Conservation (phyloP, 495 filamentous ascomycete genomes). For the Neurospora discreta region DNA sequence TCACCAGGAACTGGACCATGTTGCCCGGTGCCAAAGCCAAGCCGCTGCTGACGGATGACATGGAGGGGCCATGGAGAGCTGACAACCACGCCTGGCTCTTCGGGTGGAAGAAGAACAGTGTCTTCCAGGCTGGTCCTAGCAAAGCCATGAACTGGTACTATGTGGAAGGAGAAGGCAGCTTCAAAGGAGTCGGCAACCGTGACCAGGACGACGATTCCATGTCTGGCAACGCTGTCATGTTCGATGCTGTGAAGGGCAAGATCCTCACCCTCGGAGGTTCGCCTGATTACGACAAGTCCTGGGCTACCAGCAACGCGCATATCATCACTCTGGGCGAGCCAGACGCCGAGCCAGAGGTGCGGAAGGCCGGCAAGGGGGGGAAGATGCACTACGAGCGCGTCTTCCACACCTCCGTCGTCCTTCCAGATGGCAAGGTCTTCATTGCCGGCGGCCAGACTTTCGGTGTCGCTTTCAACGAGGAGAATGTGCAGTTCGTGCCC, state of each 20-base stretch:
- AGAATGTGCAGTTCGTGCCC: slow-evolving; percentile 28
- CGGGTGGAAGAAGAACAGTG: slow-evolving; percentile 41
- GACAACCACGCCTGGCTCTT: slow-evolving; percentile 56
- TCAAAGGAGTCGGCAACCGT: slow-evolving; percentile 23
- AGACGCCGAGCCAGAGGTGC: neutral
- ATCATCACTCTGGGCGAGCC: neutral
- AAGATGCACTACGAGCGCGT: neutral
- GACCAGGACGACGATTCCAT: slow-evolving; percentile 37
- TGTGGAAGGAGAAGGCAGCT: slow-evolving; percentile 29
- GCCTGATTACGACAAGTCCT: neutral
- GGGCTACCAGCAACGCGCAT: neutral
- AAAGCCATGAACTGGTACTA: slow-evolving; percentile 48
- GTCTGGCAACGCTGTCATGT: slow-evolving; percentile 15
- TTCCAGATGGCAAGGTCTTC: slow-evolving; percentile 48
- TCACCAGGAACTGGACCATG: slow-evolving; percentile 1
- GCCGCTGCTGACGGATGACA: slow-evolving; percentile 42
- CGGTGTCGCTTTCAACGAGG: slow-evolving; percentile 40
- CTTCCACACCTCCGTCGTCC: slow-evolving; percentile 34
- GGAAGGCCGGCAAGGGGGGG: neutral
- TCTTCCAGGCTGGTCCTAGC: slow-evolving; percentile 50
- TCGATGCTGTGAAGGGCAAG: slow-evolving; percentile 41
- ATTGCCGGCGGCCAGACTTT: slow-evolving; percentile 42
- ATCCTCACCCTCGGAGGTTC: slow-evolving; percentile 53
- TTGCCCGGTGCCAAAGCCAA: slow-evolving; percentile 23
- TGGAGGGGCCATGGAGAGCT: slow-evolving; percentile 29